A percentile compares a stretch with the other conserved stretches of the same genome.
phyloP scores from a whole-genome alignment of 2,329 filamentous ascomycete species.

The Exophiala phaeomuriformis region DNA sequence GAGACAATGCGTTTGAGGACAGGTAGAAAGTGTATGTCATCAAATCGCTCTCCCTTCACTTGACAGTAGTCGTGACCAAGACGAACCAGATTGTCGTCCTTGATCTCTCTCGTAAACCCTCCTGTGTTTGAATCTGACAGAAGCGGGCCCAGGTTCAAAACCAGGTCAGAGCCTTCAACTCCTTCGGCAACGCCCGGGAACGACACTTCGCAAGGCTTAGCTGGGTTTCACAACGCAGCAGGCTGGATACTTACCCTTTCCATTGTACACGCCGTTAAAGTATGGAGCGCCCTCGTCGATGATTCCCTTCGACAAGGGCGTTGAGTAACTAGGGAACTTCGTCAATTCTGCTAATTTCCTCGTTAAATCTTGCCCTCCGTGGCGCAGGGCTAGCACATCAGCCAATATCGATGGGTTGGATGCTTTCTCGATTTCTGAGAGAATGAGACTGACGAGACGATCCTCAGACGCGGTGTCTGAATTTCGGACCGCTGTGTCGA shows the following conservation, averaged over 20 bases:
- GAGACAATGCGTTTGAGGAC: constrained; percentile 17
- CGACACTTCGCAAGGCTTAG: constrained; percentile 13
- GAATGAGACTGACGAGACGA: constrained; percentile 45
- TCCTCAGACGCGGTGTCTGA: constrained; percentile 45
- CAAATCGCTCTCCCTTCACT: constrained; percentile 11
- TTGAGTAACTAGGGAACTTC: constrained; percentile 17
- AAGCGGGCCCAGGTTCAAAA: constrained; percentile 43
- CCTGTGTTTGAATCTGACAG: constrained; percentile 44
- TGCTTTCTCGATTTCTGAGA: constrained; percentile 16
- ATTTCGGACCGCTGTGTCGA: constrained; percentile 45
- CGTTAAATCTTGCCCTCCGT: constrained; percentile 15
- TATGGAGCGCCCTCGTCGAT: constrained; percentile 18
- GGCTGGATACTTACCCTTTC: constrained; percentile 12
- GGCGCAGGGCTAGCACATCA: constrained; percentile 14
- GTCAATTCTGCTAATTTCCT: constrained; percentile 16
- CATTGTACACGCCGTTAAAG: constrained; percentile 21
- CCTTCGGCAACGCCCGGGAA: constrained; percentile 35
- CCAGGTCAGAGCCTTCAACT: constrained; percentile 35
- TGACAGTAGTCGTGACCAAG: constrained; percentile 28
- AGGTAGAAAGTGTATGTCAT: constrained; percentile 29
- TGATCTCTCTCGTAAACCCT: constrained; percentile 34
- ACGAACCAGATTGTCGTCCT: constrained; percentile 30
- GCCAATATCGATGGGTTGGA: constrained; percentile 15
- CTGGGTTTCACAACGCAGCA: background rate
- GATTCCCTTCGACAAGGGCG: constrained; percentile 18